Conservation (phyloP, 1,139 yeast species). For the Candida albicans region DNA sequence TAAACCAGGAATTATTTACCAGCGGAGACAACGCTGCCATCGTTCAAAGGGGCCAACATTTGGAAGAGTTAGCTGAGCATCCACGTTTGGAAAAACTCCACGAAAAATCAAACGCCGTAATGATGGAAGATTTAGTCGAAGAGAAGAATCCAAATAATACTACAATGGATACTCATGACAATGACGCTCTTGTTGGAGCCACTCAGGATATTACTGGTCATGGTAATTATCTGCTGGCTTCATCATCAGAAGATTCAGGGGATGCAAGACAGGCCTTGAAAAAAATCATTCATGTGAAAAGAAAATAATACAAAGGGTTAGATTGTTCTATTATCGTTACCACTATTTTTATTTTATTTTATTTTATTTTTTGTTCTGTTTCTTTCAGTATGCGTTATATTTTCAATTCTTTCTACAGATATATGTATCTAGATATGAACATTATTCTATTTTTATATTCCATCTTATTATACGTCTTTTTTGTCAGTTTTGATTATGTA, state of each 20-base stretch:
- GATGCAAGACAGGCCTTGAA: conserved; percentile 46
- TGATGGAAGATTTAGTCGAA: not conserved
- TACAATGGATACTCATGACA: not conserved
- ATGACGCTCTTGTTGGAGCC: not conserved
- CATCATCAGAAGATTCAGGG: conserved; percentile 31
- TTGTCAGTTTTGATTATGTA: no score
- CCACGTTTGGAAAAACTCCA: conserved; percentile 6
- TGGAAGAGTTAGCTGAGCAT: conserved; percentile 5
- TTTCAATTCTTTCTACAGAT: no score
- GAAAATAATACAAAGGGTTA: conserved; percentile 17
- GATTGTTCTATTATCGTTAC: not conserved
- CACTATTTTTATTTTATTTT: conserved; percentile 1
- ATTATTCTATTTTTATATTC: no score
- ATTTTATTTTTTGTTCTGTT: conserved; percentile 1
- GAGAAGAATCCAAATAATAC: not conserved
- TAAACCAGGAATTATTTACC: conserved; percentile 35
- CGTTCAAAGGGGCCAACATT: not conserved
- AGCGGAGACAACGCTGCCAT: conserved; percentile 5
- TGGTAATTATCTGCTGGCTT: conserved; percentile 1
- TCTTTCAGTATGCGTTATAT: not conserved
- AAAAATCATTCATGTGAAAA: conserved; percentile 39
- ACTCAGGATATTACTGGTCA: not conserved
- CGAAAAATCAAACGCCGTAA: not conserved
- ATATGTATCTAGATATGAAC: no score
- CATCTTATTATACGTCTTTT: no score